Percentiles rank a stretch among this genome's conserved stretches.
Evolutionary conservation across 2,329 filamentous ascomycete genomes (phyloP).

Genomic region (Colletotrichum godetiae): DNA sequence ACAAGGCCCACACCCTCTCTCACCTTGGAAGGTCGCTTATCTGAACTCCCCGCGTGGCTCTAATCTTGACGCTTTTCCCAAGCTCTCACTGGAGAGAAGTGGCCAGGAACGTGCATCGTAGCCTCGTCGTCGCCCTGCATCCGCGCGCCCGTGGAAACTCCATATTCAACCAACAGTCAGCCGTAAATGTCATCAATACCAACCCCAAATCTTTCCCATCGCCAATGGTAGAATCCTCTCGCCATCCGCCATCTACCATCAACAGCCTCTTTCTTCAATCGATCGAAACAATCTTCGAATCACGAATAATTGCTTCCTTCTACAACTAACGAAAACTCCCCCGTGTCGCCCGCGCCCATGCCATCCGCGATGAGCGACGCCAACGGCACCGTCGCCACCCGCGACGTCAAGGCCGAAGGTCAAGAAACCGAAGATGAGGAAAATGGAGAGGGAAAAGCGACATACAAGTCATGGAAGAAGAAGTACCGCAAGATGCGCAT

Average conservation of each 20-base stretch:
- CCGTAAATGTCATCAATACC: constrained; percentile 23
- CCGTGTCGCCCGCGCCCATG: constrained; percentile 4
- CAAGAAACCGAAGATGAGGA: constrained; percentile 46
- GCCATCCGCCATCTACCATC: neutral
- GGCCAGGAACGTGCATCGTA: constrained; percentile 33
- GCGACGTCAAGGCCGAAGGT: constrained; percentile 56
- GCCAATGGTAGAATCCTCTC: constrained; percentile 1
- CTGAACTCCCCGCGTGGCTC: constrained; percentile 5
- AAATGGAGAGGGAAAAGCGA: constrained; percentile 58
- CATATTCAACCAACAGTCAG: constrained; percentile 6
- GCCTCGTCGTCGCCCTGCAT: constrained; percentile 33
- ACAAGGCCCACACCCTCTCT: neutral
- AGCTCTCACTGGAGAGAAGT: constrained; percentile 34
- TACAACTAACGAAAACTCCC: constrained; percentile 5
- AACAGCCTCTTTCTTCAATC: neutral
- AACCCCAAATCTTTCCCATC: neutral
- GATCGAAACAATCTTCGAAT: neutral
- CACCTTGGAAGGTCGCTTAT: neutral
- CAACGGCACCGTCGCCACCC: constrained; percentile 38
- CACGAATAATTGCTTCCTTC: constrained; percentile 8
- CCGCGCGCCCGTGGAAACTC: constrained; percentile 27
- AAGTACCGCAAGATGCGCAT: constrained; percentile 95
- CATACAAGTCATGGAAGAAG: constrained; percentile 82
- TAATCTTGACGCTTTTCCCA: constrained; percentile 31
- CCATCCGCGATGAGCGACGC: constrained; percentile 44